phyloP scores from a whole-genome alignment of 495 filamentous ascomycete species.

The Penicillium coprophilum region DNA sequence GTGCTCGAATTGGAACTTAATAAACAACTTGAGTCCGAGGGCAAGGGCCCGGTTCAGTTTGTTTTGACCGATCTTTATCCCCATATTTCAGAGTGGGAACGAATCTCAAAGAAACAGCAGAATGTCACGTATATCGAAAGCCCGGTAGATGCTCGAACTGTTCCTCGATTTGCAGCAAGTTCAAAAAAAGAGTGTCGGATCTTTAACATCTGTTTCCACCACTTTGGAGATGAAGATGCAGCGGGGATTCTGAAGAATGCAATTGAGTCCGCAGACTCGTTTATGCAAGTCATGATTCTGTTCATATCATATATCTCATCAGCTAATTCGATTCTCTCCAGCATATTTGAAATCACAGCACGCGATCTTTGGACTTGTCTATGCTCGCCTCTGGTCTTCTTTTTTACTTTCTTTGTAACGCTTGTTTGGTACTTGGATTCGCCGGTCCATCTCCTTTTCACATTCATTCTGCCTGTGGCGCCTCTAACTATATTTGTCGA shows the following conservation, averaged over 20 bases:
- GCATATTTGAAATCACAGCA: constrained; percentile 73
- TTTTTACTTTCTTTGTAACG: constrained; percentile 53
- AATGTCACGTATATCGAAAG: constrained; percentile 55
- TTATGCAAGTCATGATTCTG: constrained; percentile 46
- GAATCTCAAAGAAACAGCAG: constrained; percentile 46
- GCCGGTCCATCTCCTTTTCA: constrained; percentile 59
- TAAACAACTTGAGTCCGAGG: constrained; percentile 31
- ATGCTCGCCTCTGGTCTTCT: constrained; percentile 53
- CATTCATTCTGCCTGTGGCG: constrained; percentile 62
- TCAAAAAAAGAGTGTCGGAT: constrained; percentile 54
- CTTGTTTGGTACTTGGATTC: constrained; percentile 62
- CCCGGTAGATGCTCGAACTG: constrained; percentile 61
- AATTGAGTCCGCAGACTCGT: constrained; percentile 60
- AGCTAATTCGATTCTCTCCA: constrained; percentile 16
- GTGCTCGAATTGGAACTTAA: constrained; percentile 60
- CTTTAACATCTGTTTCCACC: constrained; percentile 75
- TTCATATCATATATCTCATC: background rate
- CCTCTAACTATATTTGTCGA: constrained; percentile 66
- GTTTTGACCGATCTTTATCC: constrained; percentile 70
- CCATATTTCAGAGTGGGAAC: constrained; percentile 60
- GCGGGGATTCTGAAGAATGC: constrained; percentile 58
- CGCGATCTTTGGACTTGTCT: constrained; percentile 54
- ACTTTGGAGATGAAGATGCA: constrained; percentile 66
- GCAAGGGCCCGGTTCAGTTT: constrained; percentile 52
- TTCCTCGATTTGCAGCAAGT: constrained; percentile 17